Evolutionary conservation across 352 stramenopile genomes (phyloP), one percentile per base, ranked within the genome.

Genomic region (Phytophthora europaea): DNA sequence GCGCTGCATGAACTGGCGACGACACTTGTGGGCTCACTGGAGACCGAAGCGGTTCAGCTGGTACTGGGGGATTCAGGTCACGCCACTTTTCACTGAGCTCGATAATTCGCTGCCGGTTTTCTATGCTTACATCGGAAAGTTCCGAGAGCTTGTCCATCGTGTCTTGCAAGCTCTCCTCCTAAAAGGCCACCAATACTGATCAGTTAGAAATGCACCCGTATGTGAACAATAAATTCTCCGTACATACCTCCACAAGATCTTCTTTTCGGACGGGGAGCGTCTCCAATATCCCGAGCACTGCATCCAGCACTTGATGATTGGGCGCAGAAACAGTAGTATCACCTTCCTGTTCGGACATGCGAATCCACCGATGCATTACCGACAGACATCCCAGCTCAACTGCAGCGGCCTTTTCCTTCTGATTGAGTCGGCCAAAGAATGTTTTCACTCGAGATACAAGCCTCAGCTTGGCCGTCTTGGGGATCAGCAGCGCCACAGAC

Each of bases 381-480:
- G 67, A 54, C 16, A 96, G 48, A 51, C 85, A 90, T 5, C 84
- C 87, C 65, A 88, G 68, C 20, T 94, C 83, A 8, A 96, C 73
- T 52, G 87, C 81, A 31, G 74, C 74, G 3, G 76, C 18, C 22
- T 75, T 81, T 65, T 96, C 85, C 23, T 83, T 84, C 20, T 70
- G 60, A 55, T 88, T 92, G 3, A 95, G 73, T 26, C 79, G 72
- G 1, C 58, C 65, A 34, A 94, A 95, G 67, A 94, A 96, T 1
- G 80, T 77, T 65, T 95, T 96, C 10, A 93, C 84, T 2, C 69
- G 73, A 3, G 88, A 92, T 23, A 95, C 83, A 10, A 95, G 61
- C 4, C 89, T 78, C 61, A 96, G 58, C 40, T 89, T 90, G 16
- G 83, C 85, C 1, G 88, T 95, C 50, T 95, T 96, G 3, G 89